A percentile compares a stretch with the other conserved stretches of the same genome.
phyloP scores from a whole-genome alignment of 2,329 filamentous ascomycete genomes.

The Pseudodiploospora longispora region DNA sequence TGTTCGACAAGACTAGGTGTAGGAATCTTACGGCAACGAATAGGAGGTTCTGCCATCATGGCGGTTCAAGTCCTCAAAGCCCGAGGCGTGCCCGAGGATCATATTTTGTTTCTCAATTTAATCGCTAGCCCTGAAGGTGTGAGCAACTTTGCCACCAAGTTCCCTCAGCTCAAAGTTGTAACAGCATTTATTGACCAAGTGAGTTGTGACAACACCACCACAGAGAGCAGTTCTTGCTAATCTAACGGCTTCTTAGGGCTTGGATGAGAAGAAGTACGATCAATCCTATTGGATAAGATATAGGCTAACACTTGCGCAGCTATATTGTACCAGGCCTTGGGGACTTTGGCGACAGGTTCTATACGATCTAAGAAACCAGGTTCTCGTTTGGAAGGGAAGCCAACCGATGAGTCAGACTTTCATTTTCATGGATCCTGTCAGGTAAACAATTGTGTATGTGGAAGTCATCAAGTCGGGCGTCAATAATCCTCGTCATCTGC shows the following conservation, averaged over 20 bases:
- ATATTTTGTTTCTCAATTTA: slow-evolving; percentile 91
- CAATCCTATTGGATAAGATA: slow-evolving; percentile 5
- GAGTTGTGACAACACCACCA: slow-evolving; percentile 14
- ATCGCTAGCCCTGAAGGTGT: slow-evolving; percentile 96
- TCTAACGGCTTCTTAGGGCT: slow-evolving; percentile 42
- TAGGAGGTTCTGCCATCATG: slow-evolving; percentile 79
- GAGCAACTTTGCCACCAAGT: slow-evolving; percentile 78
- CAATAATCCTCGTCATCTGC: slow-evolving; percentile 50
- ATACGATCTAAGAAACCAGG: slow-evolving; percentile 59
- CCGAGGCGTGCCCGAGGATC: slow-evolving; percentile 86
- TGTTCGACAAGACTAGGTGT: background rate
- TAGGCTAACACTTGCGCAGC: slow-evolving; percentile 44
- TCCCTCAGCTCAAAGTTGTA: slow-evolving; percentile 82
- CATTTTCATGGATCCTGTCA: background rate
- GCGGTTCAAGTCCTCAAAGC: slow-evolving; percentile 88
- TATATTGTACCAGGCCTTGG: slow-evolving; percentile 92
- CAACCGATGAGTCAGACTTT: background rate
- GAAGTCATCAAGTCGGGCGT: slow-evolving; percentile 11
- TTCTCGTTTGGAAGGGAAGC: background rate
- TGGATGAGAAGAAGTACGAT: slow-evolving; percentile 90
- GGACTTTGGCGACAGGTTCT: slow-evolving; percentile 93
- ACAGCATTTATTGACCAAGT: slow-evolving; percentile 90
- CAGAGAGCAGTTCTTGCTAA: background rate
- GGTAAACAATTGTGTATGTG: slow-evolving; percentile 1
- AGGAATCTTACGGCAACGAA: background rate